phyloP scores from a whole-genome alignment of 2,329 filamentous ascomycete species.

The Cladosporium sp. region DNA sequence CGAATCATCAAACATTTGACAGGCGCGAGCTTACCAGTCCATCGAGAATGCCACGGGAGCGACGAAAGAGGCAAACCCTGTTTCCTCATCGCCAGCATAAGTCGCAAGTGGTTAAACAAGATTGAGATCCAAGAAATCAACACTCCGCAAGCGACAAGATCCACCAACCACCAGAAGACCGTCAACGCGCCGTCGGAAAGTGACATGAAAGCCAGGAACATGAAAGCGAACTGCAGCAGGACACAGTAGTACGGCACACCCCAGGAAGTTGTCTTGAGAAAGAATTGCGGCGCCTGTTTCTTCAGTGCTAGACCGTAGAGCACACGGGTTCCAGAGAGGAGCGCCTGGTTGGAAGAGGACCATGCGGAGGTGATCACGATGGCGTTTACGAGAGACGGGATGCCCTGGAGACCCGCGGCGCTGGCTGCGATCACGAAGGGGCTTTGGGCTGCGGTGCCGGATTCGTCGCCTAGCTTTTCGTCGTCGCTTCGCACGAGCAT shows the following conservation, averaged over 20 bases:
- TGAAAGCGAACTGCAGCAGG: constrained; percentile 31
- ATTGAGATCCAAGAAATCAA: constrained; percentile 60
- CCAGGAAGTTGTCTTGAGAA: constrained; percentile 45
- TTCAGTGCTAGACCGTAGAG: constrained; percentile 61
- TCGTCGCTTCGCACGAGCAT: constrained; percentile 46
- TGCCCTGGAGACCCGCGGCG: constrained; percentile 59
- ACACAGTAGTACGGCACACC: constrained; percentile 33
- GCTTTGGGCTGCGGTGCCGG: constrained; percentile 45
- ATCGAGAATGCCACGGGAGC: constrained; percentile 40
- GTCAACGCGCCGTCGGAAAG: constrained; percentile 54
- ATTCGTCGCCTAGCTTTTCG: constrained; percentile 33
- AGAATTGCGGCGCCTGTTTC: constrained; percentile 61
- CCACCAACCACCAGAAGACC: constrained; percentile 67
- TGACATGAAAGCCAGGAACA: constrained; percentile 35
- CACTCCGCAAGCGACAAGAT: constrained; percentile 63
- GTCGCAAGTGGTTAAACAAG: constrained; percentile 30
- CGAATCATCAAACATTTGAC: not conserved
- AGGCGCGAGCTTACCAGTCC: constrained; percentile 30
- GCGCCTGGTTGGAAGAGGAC: constrained; percentile 57
- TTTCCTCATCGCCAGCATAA: constrained; percentile 32
- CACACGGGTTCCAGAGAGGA: constrained; percentile 55
- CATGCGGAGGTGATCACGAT: constrained; percentile 67
- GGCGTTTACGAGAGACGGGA: constrained; percentile 68
- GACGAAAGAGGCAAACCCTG: constrained; percentile 29
- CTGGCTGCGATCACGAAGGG: constrained; percentile 62